Evolutionary conservation across 768 basidiomycete genomes (phyloP).

Genomic region (Lactarius evosmus): DNA sequence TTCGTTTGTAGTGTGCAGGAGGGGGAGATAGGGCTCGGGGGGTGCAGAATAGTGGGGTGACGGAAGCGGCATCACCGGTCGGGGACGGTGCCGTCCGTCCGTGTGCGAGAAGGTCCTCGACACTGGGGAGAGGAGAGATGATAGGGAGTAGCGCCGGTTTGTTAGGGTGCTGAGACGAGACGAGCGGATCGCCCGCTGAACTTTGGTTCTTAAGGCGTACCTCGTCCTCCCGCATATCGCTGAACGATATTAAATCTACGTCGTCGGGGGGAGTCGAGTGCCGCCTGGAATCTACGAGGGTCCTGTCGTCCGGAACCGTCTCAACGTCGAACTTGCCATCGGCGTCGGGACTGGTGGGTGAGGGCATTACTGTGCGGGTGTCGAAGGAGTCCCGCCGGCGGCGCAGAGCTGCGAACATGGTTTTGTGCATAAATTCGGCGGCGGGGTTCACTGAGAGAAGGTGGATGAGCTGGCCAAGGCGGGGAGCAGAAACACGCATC

Average conservation of each 20-base stretch:
- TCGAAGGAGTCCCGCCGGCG: constrained; percentile 1
- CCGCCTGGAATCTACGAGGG: constrained; percentile 15
- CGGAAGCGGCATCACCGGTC: neutral
- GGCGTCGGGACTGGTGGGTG: neutral
- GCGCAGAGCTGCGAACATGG: constrained; percentile 5
- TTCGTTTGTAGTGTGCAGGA: constrained; percentile 21
- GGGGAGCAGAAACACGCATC: constrained; percentile 22
- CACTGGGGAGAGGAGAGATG: constrained; percentile 20
- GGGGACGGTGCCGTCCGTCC: neutral
- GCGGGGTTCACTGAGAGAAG: constrained; percentile 14
- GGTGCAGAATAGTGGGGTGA: neutral
- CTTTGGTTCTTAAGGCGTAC: neutral
- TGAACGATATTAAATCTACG: neutral
- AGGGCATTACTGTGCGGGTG: neutral
- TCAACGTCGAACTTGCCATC: constrained; percentile 12
- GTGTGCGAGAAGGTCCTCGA: constrained; percentile 16
- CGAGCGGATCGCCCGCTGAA: neutral
- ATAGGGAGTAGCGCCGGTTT: constrained; percentile 8
- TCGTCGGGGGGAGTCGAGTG: constrained; percentile 7
- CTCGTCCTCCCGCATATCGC: constrained; percentile 3
- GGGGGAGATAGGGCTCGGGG: constrained; percentile 14
- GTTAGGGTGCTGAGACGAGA: neutral
- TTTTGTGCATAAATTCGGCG: constrained; percentile 6
- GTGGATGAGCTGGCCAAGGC: constrained; percentile 12
- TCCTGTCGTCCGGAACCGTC: constrained; percentile 17